Percentiles rank a stretch among this genome's conserved stretches.
phyloP scores from a whole-genome alignment of 2,329 filamentous ascomycete genomes.

The Aquanectria penicillioides region DNA sequence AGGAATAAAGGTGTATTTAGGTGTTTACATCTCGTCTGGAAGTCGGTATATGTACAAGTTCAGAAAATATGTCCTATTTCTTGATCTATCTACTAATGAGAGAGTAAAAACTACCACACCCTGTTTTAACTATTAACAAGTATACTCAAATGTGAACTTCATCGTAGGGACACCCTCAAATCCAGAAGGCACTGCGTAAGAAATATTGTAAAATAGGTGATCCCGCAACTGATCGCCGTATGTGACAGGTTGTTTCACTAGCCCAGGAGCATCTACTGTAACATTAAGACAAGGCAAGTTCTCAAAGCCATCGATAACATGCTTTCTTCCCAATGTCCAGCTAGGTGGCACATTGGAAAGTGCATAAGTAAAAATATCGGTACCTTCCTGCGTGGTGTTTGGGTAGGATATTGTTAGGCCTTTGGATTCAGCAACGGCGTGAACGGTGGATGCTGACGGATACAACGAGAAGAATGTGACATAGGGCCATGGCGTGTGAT shows the following conservation, averaged over 20 bases:
- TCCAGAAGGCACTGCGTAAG: constrained; percentile 52
- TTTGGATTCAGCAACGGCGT: constrained; percentile 49
- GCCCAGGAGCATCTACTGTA: constrained; percentile 49
- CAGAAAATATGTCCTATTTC: no score
- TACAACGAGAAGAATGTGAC: constrained; percentile 53
- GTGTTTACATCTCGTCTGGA: no score
- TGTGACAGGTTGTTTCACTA: constrained; percentile 47
- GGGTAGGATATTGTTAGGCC: constrained; percentile 50
- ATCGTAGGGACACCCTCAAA: constrained; percentile 52
- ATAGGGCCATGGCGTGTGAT: constrained; percentile 51
- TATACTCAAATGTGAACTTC: constrained; percentile 46
- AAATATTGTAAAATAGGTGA: constrained; percentile 57
- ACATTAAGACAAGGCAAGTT: constrained; percentile 52
- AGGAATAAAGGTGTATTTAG: no score
- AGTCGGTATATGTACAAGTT: no score
- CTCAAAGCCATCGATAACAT: constrained; percentile 45
- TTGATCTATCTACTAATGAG: no score
- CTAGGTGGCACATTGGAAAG: constrained; percentile 50
- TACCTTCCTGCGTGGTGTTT: constrained; percentile 51
- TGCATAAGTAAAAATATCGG: constrained; percentile 51
- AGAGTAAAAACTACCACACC: no score
- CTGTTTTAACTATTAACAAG: no score
- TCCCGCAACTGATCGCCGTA: constrained; percentile 52
- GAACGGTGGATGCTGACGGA: constrained; percentile 54
- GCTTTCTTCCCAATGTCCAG: constrained; percentile 48